phyloP scores from a whole-genome alignment of 1,284 basidiomycete species.

The Sanghuangporus baumii region DNA sequence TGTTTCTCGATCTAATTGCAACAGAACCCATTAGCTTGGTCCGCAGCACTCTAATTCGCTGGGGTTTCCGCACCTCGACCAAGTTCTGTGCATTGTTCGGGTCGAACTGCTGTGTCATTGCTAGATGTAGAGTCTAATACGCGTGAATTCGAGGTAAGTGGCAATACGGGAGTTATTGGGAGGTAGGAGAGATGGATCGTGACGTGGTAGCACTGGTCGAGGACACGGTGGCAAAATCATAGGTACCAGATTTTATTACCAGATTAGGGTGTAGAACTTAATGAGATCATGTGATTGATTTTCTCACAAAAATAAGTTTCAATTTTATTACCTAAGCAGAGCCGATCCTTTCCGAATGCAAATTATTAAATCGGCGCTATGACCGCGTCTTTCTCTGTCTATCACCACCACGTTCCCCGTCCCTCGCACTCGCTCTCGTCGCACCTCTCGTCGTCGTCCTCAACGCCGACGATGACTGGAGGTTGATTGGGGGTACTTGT shows the following conservation, averaged over 20 bases:
- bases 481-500: background rate
- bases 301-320: background rate
- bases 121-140: conserved; percentile 16
- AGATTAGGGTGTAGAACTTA: background rate
- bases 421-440: background rate
- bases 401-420: background rate
- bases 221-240: background rate
- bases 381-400: background rate
- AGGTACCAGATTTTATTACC: background rate
- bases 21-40: conserved; percentile 10
- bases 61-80: conserved; percentile 59
- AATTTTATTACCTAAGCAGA: background rate
- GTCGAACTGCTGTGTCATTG: conserved; percentile 65
- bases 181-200: background rate
- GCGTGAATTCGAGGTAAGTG: background rate
- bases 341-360: background rate
- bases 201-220: conserved; percentile 3
- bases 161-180: conserved; percentile 20
- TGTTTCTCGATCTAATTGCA: conserved; percentile 87
- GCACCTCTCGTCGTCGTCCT: background rate
- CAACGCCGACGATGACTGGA: background rate
- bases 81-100: conserved; percentile 85
- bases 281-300: background rate
- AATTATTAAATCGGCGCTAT: background rate
- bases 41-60: background rate